A percentile compares a stretch with the other conserved stretches of the same genome.
Conservation (phyloP, 768 basidiomycete genomes). For the Leccinum ochraceum region DNA sequence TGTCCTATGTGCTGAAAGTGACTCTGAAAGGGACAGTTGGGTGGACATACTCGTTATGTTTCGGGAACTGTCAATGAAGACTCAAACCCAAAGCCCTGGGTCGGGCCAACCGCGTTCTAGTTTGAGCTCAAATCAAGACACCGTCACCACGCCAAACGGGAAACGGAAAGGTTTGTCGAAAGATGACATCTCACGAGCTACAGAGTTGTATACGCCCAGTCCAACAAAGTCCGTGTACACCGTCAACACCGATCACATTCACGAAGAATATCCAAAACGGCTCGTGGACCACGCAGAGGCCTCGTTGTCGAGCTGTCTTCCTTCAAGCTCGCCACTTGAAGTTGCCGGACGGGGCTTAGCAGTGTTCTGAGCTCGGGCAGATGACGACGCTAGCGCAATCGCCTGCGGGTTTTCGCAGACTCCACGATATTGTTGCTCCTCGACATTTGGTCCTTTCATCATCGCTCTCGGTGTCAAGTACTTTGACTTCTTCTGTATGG, state of each 20-base stretch:
- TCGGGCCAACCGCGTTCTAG: slow-evolving; percentile 58
- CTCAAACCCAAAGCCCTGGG: slow-evolving; percentile 26
- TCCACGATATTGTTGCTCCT: too few species aligned
- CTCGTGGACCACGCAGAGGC: slow-evolving; percentile 53
- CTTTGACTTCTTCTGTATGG: too few species aligned
- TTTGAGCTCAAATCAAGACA: slow-evolving; percentile 44
- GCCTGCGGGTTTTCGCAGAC: too few species aligned
- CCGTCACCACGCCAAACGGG: slow-evolving; percentile 20
- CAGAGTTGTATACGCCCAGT: slow-evolving; percentile 45
- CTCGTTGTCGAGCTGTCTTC: slow-evolving; percentile 63
- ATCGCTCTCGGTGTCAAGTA: too few species aligned
- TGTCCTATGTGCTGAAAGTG: too few species aligned
- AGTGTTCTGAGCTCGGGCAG: slow-evolving; percentile 72
- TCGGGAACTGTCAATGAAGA: too few species aligned
- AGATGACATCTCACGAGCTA: slow-evolving; percentile 60
- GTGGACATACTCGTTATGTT: too few species aligned
- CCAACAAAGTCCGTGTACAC: slow-evolving; percentile 54
- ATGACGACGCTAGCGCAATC: too few species aligned
- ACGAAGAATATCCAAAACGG: slow-evolving; percentile 37
- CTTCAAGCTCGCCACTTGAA: slow-evolving; percentile 47
- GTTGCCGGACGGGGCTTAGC: slow-evolving; percentile 32
- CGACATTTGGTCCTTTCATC: too few species aligned
- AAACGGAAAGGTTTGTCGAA: slow-evolving; percentile 50
- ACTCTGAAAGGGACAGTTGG: too few species aligned
- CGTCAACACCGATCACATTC: slow-evolving; percentile 34